Evolutionary conservation across 805 yeast genomes (phyloP).

Genomic region (Cyberlindnera petersonii): DNA sequence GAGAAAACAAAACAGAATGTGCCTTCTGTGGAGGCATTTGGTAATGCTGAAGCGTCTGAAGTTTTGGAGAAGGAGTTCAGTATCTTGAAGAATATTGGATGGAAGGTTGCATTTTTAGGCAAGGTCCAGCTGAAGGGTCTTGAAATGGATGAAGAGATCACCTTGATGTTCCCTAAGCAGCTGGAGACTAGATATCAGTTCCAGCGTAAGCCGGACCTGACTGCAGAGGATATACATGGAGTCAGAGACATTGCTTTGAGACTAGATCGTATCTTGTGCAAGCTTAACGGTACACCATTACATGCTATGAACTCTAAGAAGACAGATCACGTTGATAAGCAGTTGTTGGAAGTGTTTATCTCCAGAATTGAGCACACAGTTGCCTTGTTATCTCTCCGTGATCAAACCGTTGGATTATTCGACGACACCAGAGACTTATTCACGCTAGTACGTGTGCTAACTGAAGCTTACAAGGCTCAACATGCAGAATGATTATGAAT

Average conservation of each 20-base stretch:
- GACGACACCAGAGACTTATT: constrained; percentile 18
- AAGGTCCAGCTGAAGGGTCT: constrained; percentile 89
- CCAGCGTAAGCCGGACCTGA: constrained; percentile 32
- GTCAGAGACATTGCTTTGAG: constrained; percentile 52
- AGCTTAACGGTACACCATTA: constrained; percentile 40
- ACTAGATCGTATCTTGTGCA: constrained; percentile 55
- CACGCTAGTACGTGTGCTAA: constrained; percentile 20
- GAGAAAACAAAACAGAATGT: constrained; percentile 17
- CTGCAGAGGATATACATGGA: constrained; percentile 41
- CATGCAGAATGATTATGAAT: neutral
- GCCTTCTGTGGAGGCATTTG: constrained; percentile 39
- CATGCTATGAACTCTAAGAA: constrained; percentile 26
- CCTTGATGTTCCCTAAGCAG: constrained; percentile 68
- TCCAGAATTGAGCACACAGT: constrained; percentile 66
- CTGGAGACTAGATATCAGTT: constrained; percentile 57
- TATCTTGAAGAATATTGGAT: constrained; percentile 65
- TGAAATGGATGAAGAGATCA: constrained; percentile 86
- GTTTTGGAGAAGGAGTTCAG: constrained; percentile 62
- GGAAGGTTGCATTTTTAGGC: constrained; percentile 65
- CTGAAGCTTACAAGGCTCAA: constrained; percentile 7
- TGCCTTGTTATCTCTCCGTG: constrained; percentile 41
- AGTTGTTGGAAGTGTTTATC: constrained; percentile 59
- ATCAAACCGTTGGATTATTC: constrained; percentile 29
- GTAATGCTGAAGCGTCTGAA: constrained; percentile 45
- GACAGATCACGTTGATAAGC: constrained; percentile 40